Evolutionary conservation across 495 filamentous ascomycete genomes (phyloP), one percentile per base, ranked within the genome.

Genomic region (Trichoderma reesei): DNA sequence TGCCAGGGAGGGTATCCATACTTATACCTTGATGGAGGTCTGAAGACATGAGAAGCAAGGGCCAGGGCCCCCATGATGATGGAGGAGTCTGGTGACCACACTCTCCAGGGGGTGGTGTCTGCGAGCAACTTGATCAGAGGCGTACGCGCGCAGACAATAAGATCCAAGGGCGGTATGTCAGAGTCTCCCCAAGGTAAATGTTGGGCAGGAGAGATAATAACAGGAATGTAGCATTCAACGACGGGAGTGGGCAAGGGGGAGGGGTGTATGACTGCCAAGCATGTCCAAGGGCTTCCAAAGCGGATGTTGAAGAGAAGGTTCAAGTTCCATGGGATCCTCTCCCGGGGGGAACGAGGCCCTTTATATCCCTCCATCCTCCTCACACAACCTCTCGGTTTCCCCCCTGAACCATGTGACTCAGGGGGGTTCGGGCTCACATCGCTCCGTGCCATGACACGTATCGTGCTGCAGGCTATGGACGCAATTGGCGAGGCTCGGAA

Each of bases 321-420:
- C 51, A 33, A 9, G n/a, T n/a, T n/a, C n/a, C n/a, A n/a, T 31
- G 26, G 5, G 20, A 56, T 48, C 44, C n/a, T 48, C n/a, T 48
- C 44, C 20, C 20, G 18, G 34, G 51, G 26, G 8, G 13, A 56
- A 9, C 14, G 51, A 33, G 51, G 26, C 8, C 18, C 5, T 56
- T 56, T 56, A 34, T 56, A 56, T 34, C 51, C 31, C 51, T 48
- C 44, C n/a, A n/a, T n/a, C n/a, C n/a, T 48, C 44, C 37, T 39
- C 37, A 4, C 37, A 8, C 0, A n/a, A 48, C 20, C n/a, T n/a
- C n/a, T n/a, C n/a, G n/a, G n/a, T 48, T n/a, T n/a, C 44, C 44
- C 44, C n/a, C 44, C 16, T 60, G 26, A 60, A 18, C 31, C 11
- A 60, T 59, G 54, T 36, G 7, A 59, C n/a, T 26, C 54, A 59